Evolutionary conservation across 2,329 filamentous ascomycete genomes (phyloP).

Genomic region (Penicillium sp.): DNA sequence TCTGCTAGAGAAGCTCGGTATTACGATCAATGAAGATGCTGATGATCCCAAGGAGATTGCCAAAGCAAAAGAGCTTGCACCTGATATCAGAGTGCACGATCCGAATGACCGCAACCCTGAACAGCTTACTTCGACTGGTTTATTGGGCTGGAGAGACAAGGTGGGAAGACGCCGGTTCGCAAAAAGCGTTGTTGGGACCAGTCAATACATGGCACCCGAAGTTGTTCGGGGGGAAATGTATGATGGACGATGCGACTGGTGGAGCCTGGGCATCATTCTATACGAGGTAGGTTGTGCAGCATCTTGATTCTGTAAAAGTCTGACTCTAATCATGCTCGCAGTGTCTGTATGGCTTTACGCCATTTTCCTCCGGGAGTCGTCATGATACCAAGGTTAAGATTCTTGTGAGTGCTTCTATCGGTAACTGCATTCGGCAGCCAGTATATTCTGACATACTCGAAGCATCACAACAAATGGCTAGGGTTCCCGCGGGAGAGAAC

Average conservation of each 20-base stretch:
- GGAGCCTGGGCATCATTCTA: constrained; percentile 90
- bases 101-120: constrained; percentile 35
- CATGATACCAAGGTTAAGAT: constrained; percentile 85
- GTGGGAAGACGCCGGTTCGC: constrained; percentile 69
- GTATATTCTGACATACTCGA: neutral
- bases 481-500: constrained; percentile 61
- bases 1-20: constrained; percentile 69
- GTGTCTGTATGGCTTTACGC: constrained; percentile 87
- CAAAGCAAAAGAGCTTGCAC: constrained; percentile 22
- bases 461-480: constrained; percentile 69
- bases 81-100: constrained; percentile 16
- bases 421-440: constrained; percentile 16
- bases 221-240: constrained; percentile 78
- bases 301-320: neutral
- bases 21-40: constrained; percentile 69
- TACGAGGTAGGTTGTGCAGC: constrained; percentile 59
- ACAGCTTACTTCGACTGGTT: constrained; percentile 42
- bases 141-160: constrained; percentile 68
- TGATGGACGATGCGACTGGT: constrained; percentile 93
- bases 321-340: constrained; percentile 26
- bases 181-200: constrained; percentile 85
- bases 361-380: constrained; percentile 77
- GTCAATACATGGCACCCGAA: constrained; percentile 97
- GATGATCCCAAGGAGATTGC: constrained; percentile 61
- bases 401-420: constrained; percentile 51